Evolutionary conservation across 352 stramenopile genomes (phyloP), one percentile per base, ranked within the genome.

Genomic region (Phytophthora macrochlamydospora): DNA sequence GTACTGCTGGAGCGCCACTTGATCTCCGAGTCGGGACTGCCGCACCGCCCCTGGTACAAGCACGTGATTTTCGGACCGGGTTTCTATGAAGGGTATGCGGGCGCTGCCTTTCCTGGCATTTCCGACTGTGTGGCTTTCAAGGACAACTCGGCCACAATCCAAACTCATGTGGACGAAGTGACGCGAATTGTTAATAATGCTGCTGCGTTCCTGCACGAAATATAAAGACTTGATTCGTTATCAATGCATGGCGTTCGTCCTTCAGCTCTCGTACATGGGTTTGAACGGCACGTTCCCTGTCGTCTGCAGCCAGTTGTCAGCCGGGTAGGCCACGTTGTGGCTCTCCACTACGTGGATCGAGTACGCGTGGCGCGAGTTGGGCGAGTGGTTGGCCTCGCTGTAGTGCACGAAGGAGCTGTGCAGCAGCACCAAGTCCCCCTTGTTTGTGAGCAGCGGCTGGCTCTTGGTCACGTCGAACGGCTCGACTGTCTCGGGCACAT

Each of bases 291-390:
- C 73, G 35, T 81, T 80, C 7, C 75, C 79, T 14, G 89, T 88
- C 61, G 92, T 97, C 75, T 99, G 96, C 30, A 99, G 80, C 96
- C 96, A 99, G 69, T 99, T 99, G 48, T 90, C 83, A 11, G 69
- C 66, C 2, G 91, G 91, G 75, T 97, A 99, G 24, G 56, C 38
- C 30, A 91, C 89, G 14, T 89, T 73, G 30, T 91, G 73, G 38
- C 93, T 97, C 76, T 99, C 95, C 30, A 99, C 86, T 14, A 98
- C 81, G 76, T 99, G 97, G 42, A 99, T 85, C 65, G 97, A 94
- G 84, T 98, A 99, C 28, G 97, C 97, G 74, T 99, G 97, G 54
- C 97, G 86, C 62, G 88, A 96, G 42, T 80, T 67, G 1, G 76
- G 48, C 24, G 91, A 98, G 48, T 67, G 84, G 69, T 99, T 99